Base-by-base conservation (phyloP, 345 rosid genomes). In the Gossypium stocksii region DNA sequence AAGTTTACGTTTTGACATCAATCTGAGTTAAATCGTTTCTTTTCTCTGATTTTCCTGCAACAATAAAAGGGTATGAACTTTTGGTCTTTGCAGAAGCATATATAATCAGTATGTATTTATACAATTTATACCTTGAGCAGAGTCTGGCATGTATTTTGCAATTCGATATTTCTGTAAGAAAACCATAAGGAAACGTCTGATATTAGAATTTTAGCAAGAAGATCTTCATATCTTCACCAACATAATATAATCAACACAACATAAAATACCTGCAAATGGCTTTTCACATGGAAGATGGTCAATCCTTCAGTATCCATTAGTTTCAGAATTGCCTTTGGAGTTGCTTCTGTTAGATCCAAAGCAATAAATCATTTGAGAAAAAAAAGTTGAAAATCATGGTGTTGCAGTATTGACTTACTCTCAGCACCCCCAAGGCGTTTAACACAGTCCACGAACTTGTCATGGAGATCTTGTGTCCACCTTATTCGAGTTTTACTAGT, bases 401-500 rank as follows among this genome's bases (percentile, higher is more conserved):
- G 6, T 13, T 2, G 20, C 14, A 4, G 2, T 14, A 14, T 45
- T 25, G n/a, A 23, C 77, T 73, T 46, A 73, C 74, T 78, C 53
- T 78, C 79, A 17, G 76, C 57, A 9, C 99, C 99, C 11, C 99
- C 96, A 3, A 95, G 91, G 66, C 82, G 81, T 82, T 88, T 87
- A 14, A 91, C 94, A 43, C 94, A 91, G 78, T 87, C 89, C 3
- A 95, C 96, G 59, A 95, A 95, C 84, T 89, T 93, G 79, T 91
- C 91, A 69, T 95, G 99, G 10, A 95, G 96, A 84, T 89, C 93
- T 69, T 90, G 98, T 71, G 90, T 93, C 96, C 99, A 95, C 78
- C 98, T 86, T 68, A 95, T 93, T 74, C 99, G 74, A 5, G 90
- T 89, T 86, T 93, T 93, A 77, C 74, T 80, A 0, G 88, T 54